A percentile compares a stretch with the other conserved stretches of the same genome.
Conservation (phyloP, 257 asterid genomes). For the Sherardia arvensis region DNA sequence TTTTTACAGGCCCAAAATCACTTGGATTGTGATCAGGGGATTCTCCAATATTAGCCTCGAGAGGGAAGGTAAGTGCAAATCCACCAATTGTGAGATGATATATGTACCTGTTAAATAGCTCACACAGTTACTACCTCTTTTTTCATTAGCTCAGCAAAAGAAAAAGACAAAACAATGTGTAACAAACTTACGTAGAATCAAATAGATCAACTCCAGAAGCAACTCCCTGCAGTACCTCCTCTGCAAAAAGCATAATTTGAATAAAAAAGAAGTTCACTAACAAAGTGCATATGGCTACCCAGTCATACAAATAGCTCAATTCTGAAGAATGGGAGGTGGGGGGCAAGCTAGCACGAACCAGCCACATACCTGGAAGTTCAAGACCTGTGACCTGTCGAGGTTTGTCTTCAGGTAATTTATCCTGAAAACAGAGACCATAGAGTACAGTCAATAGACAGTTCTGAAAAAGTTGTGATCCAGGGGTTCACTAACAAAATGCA, state of each 20-base stretch:
- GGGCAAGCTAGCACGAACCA: background rate
- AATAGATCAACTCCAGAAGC: slow-evolving; percentile 89
- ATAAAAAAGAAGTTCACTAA: no score
- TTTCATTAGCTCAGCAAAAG: background rate
- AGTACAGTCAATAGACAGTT: background rate
- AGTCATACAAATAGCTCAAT: background rate
- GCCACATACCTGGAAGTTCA: slow-evolving; percentile 77
- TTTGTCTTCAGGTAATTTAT: slow-evolving; percentile 64
- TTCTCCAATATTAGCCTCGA: slow-evolving; percentile 24
- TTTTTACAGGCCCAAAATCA: slow-evolving; percentile 48
- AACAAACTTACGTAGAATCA: slow-evolving; percentile 67
- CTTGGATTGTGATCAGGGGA: slow-evolving; percentile 24
- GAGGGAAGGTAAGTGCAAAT: slow-evolving; percentile 71
- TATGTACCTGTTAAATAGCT: slow-evolving; percentile 43
- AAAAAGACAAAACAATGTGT: background rate
- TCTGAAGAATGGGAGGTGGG: background rate
- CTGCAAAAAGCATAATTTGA: slow-evolving; percentile 41
- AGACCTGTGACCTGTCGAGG: slow-evolving; percentile 90
- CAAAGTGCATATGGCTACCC: background rate
- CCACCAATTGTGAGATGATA: slow-evolving; percentile 85
- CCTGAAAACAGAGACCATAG: slow-evolving; percentile 36
- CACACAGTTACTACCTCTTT: slow-evolving; percentile 1
- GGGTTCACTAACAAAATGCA: no score
- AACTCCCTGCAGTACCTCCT: slow-evolving; percentile 92
- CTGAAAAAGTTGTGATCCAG: background rate